Percentiles rank a stretch among this genome's conserved stretches.
These are phyloP conservation scores for Diaporthe vexans DNA, from an alignment of 2,329 filamentous ascomycete species.

Conservation along the genomic window DNA sequence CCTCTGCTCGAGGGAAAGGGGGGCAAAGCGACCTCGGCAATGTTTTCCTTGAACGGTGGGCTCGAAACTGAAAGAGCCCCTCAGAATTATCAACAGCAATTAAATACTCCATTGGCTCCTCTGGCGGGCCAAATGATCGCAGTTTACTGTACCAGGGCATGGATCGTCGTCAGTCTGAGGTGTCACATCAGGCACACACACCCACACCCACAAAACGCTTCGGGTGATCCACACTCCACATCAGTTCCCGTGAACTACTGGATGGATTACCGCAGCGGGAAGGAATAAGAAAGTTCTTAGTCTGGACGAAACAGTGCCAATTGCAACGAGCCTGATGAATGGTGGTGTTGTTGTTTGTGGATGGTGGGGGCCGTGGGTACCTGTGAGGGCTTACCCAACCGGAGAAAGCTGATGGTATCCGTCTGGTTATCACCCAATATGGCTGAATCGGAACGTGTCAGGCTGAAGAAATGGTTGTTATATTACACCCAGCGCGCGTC, in stretches of 20 bases:
- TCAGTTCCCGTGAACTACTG: not conserved
- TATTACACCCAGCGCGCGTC: not conserved
- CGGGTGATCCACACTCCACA: not conserved
- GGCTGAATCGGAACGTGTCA: slow-evolving; percentile 3
- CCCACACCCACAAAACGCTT: no score
- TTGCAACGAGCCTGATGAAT: not conserved
- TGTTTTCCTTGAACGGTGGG: not conserved
- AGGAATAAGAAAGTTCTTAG: not conserved
- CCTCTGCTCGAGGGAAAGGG: not conserved
- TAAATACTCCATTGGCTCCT: not conserved
- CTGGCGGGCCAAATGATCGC: not conserved
- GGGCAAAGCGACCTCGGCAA: not conserved
- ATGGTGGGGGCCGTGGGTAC: not conserved
- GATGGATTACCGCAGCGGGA: not conserved
- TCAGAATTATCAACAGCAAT: slow-evolving; percentile 13
- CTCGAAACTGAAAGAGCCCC: not conserved
- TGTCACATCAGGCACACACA: not conserved
- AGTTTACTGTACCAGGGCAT: not conserved
- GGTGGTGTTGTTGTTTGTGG: not conserved
- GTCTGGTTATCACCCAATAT: not conserved
- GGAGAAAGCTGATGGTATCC: not conserved
- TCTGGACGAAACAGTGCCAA: not conserved
- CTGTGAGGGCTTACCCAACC: not conserved
- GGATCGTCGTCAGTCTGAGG: not conserved
- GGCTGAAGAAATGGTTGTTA: slow-evolving; percentile 10